phyloP scores from a whole-genome alignment of 1,284 basidiomycete species.

The Microbotryum scabiosae region DNA sequence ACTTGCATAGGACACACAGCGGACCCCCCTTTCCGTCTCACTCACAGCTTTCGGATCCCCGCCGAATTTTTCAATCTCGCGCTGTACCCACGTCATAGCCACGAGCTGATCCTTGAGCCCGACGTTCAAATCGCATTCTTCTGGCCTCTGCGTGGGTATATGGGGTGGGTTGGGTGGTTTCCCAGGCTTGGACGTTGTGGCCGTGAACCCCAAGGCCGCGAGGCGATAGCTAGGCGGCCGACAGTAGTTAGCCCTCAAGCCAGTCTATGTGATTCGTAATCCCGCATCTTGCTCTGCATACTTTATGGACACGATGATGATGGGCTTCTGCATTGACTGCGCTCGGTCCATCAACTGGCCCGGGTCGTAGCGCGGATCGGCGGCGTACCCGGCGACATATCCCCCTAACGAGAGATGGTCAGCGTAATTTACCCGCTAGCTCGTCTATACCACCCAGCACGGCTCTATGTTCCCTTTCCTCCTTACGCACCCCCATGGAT shows the following conservation, averaged over 20 bases:
- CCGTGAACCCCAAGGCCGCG: constrained; percentile 21
- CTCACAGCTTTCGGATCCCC: constrained; percentile 15
- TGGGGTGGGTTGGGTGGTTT: constrained; percentile 15
- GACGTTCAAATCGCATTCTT: constrained; percentile 28
- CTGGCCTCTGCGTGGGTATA: constrained; percentile 13
- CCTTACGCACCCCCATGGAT: constrained; percentile 14
- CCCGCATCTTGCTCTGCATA: not conserved
- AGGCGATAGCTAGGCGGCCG: constrained; percentile 24
- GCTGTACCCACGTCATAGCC: constrained; percentile 24
- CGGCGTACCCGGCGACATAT: constrained; percentile 18
- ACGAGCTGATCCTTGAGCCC: constrained; percentile 27
- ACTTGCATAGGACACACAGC: not conserved
- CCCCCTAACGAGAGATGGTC: constrained; percentile 4
- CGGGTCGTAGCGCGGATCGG: constrained; percentile 20
- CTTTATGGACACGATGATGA: constrained; percentile 27
- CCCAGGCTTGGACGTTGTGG: constrained; percentile 16
- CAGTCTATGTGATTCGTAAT: not conserved
- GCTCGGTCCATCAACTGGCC: constrained; percentile 16
- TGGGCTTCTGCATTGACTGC: constrained; percentile 12
- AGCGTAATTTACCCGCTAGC: too few relatives aligned
- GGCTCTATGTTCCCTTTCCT: not conserved
- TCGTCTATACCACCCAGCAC: too few relatives aligned
- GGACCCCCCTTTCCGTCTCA: not conserved
- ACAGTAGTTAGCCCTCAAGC: not conserved
- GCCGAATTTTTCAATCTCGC: constrained; percentile 19